phyloP scores from a whole-genome alignment of 345 rosid species.

The Noccaea caerulescens region DNA sequence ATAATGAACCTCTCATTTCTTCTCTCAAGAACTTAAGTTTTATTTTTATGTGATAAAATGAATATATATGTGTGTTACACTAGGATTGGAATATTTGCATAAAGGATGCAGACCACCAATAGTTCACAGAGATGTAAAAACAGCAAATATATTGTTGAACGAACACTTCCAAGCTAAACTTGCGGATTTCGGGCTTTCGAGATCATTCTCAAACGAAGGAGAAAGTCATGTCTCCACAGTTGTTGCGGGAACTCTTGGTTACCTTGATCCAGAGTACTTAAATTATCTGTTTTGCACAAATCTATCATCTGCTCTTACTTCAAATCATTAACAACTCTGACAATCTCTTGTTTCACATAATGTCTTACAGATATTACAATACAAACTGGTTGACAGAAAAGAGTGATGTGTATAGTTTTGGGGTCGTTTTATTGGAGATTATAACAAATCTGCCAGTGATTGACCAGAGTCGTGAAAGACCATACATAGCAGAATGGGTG shows the following conservation, averaged over 20 bases:
- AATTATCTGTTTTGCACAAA: not conserved
- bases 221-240: constrained; percentile 39
- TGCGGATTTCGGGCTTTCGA: constrained; percentile 52
- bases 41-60: not conserved
- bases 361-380: constrained; percentile 35
- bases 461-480: constrained; percentile 23
- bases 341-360: not conserved
- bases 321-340: not conserved
- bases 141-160: constrained; percentile 48
- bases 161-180: constrained; percentile 49
- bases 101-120: constrained; percentile 50
- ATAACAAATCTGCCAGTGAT: constrained; percentile 50
- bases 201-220: constrained; percentile 38
- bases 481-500: constrained; percentile 47
- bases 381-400: constrained; percentile 46
- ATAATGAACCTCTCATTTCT: not conserved
- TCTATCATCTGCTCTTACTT: not conserved
- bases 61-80: not conserved
- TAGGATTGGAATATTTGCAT: constrained; percentile 51
- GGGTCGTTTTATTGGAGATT: constrained; percentile 50
- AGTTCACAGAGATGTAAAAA: constrained; percentile 51
- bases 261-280: constrained; percentile 44
- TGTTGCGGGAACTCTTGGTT: constrained; percentile 40
- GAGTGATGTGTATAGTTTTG: constrained; percentile 46
- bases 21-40: not conserved